These are phyloP conservation scores for Salicornia ramosissima DNA, from an alignment of 148 eudicot genomes.

Conservation along the genomic window DNA sequence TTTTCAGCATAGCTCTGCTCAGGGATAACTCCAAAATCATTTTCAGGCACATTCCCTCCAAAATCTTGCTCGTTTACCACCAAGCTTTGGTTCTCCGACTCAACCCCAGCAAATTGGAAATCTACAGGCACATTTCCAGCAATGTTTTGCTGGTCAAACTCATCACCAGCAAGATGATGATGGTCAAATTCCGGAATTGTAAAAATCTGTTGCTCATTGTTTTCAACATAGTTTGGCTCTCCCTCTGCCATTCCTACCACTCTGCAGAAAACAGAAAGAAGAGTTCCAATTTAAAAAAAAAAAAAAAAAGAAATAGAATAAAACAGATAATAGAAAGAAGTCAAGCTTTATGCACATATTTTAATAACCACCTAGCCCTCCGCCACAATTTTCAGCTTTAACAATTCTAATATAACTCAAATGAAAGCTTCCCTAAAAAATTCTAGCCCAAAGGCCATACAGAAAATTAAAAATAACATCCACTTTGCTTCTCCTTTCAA, in stretches of 20 bases:
- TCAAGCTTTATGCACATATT: not conserved
- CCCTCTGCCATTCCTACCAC: conserved; percentile 44
- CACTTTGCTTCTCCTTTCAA: too few relatives aligned
- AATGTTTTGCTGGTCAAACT: conserved; percentile 26
- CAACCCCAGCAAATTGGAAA: conserved; percentile 22
- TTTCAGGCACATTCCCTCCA: conserved; percentile 25
- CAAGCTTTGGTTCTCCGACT: conserved; percentile 22
- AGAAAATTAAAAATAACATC: not conserved
- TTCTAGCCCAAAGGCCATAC: not conserved
- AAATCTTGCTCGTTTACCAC: conserved; percentile 23
- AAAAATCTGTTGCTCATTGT: conserved; percentile 31
- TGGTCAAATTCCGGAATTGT: conserved; percentile 26
- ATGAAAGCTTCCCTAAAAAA: not conserved
- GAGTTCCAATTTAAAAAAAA: not conserved
- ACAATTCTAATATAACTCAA: not conserved
- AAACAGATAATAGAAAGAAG: not conserved
- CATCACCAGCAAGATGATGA: conserved; percentile 21
- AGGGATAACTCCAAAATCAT: conserved; percentile 16
- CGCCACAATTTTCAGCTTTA: not conserved
- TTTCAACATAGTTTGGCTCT: conserved; percentile 36
- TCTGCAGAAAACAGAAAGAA: not conserved
- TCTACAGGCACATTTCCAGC: conserved; percentile 22
- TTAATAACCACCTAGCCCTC: not conserved
- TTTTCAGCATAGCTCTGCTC: conserved; percentile 27
- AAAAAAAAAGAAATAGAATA: not conserved